Conservation (phyloP, 495 filamentous ascomycete species). For the Extremus antarcticus region DNA sequence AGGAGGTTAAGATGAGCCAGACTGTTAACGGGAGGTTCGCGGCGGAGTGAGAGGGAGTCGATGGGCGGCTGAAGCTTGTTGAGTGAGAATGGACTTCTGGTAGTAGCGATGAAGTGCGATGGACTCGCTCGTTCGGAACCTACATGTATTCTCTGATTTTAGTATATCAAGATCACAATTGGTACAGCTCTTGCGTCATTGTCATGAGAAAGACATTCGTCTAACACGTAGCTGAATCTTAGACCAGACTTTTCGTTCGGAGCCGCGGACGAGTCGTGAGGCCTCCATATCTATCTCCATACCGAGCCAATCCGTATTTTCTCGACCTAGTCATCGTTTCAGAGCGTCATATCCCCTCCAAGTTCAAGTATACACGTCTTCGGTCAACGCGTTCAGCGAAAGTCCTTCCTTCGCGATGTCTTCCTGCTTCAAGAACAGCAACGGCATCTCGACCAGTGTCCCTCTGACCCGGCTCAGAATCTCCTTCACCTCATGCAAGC, state of each 20-base stretch:
- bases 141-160: no score
- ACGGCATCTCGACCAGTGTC: constrained; percentile 81
- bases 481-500: constrained; percentile 66
- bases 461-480: constrained; percentile 64
- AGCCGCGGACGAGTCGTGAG: no score
- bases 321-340: no score
- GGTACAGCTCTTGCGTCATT: no score
- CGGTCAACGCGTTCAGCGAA: constrained; percentile 67
- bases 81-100: background rate
- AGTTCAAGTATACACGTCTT: constrained; percentile 68
- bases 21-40: background rate
- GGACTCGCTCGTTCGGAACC: no score
- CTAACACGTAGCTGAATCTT: no score
- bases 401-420: constrained; percentile 83
- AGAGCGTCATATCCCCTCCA: background rate
- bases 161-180: no score
- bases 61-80: background rate
- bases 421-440: constrained; percentile 75
- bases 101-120: no score
- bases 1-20: background rate
- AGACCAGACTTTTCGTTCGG: no score
- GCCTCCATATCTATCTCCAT: no score
- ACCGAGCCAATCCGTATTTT: no score
- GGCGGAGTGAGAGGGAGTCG: background rate
- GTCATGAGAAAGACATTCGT: no score